Evolutionary conservation across 768 basidiomycete species (phyloP).

Genomic region (Kwoniella bestiolae): DNA sequence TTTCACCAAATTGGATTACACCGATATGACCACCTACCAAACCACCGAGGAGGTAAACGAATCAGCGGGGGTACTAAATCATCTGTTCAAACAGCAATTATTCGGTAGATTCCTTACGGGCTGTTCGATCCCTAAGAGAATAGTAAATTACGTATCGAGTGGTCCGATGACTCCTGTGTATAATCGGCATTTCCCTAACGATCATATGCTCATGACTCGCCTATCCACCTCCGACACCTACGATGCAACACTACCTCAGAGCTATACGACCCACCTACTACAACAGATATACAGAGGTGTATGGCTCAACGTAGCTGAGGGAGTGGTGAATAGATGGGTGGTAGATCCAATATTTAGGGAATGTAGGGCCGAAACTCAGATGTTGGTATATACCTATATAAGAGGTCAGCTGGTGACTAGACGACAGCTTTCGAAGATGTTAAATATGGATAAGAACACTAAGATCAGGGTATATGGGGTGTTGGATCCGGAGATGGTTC

Average conservation of each 20-base stretch:
- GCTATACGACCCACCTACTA: constrained; percentile 2
- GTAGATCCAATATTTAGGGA: constrained; percentile 1
- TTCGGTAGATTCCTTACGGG: constrained; percentile 5
- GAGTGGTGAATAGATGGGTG: constrained; percentile 1
- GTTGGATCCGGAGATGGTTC: background rate
- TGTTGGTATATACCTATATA: constrained; percentile 1
- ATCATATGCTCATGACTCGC: background rate
- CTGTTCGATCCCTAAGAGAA: background rate
- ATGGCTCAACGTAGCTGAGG: constrained; percentile 7
- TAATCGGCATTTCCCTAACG: constrained; percentile 14
- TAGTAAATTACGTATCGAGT: background rate
- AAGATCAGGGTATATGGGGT: background rate
- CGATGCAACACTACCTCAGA: background rate
- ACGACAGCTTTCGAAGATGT: background rate
- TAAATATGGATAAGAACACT: background rate
- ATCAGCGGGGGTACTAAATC: background rate
- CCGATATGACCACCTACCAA: background rate
- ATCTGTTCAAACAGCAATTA: constrained; percentile 7
- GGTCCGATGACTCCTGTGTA: constrained; percentile 5
- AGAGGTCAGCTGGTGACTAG: background rate
- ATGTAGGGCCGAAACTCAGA: background rate
- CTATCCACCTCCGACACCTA: too few relatives aligned
- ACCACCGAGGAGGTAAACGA: background rate
- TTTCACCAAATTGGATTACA: constrained; percentile 8
- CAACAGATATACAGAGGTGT: constrained; percentile 8